These are phyloP conservation scores for Fusarium sp. DNA, from an alignment of 2,329 filamentous ascomycete genomes.

Conservation along the genomic window DNA sequence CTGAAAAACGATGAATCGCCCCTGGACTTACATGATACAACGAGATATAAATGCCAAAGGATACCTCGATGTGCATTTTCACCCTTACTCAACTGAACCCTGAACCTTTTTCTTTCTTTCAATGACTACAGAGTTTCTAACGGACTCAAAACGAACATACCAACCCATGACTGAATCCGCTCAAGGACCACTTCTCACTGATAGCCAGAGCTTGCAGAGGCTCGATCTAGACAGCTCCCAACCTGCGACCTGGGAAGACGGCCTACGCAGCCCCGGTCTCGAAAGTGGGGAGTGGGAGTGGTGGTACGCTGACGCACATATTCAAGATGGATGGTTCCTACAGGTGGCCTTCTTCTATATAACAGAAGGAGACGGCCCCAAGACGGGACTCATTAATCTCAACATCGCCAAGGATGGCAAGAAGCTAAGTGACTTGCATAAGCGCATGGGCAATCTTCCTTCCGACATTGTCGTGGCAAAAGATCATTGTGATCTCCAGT, in stretches of 20 bases:
- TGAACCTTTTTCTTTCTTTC: background rate
- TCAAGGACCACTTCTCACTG: background rate
- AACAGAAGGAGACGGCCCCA: background rate
- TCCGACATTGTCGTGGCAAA: background rate
- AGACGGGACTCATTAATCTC: background rate
- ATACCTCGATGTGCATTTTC: rapidly evolving
- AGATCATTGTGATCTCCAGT: background rate
- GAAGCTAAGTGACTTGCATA: background rate
- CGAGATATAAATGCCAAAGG: background rate
- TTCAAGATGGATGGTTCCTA: background rate
- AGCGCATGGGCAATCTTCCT: background rate
- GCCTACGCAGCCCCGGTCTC: background rate
- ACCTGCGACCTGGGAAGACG: background rate
- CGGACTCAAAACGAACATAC: background rate
- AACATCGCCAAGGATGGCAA: background rate
- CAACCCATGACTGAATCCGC: background rate
- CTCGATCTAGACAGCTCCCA: background rate
- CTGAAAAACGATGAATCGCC: background rate
- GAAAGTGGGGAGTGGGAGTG: background rate
- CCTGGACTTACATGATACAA: background rate
- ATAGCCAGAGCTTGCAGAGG: background rate
- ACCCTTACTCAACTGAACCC: background rate
- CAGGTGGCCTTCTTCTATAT: background rate
- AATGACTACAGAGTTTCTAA: background rate
- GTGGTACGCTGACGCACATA: background rate